Base-by-base conservation (phyloP, 2,329 filamentous ascomycete genomes). In the Thielaviopsis euricoi region DNA sequence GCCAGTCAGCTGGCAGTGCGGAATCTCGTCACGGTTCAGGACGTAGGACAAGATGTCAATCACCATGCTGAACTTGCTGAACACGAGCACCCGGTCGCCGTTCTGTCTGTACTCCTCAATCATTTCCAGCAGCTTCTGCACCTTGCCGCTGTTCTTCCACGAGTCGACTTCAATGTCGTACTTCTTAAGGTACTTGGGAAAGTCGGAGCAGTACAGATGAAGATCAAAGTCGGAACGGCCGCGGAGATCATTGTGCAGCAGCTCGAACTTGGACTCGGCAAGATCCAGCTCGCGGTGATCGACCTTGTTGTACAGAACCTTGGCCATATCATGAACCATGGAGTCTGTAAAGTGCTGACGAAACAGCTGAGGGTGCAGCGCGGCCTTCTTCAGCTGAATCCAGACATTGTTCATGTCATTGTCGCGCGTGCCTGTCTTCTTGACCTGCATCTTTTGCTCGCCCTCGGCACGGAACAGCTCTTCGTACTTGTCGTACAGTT, bases 41-140 rank as follows among this genome's bases (percentile, higher is more conserved):
- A 94, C 88, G 64, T 87, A 82, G 62, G 89, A 85, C 0, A 98
- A 76, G 58, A 98, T 89, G 69, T 96, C 87, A 70, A 97, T 86
- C 57, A 95, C 85, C 63, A 88, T 85, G 6, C 88, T 88, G 69
- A 97, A 98, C 65, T 95, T 89, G 52, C 86, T 94, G 72, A 98
- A 98, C 23, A 98, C 82, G 2, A 98, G 77, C 0, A 87, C 84
- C 3, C 91, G 84, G 67, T 96, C 90, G 3, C 90, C 91, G 56
- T 89, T 89, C 60, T 78, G 73, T 63, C 84, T 83, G 70, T 89
- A 96, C 15, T 77, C 71, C 12, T 76, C 73, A 1, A 98, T 76
- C 13, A 98, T 77, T 64, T 86, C 78, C 25, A 89, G 76, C 25
- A 97, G 79, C 63, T 86, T 85, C 62, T 82, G 73, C n/a, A 97